Evolutionary conservation across 371 early-diverging fungal species (phyloP).

Genomic region (Neoconidiobolus thromboides): DNA sequence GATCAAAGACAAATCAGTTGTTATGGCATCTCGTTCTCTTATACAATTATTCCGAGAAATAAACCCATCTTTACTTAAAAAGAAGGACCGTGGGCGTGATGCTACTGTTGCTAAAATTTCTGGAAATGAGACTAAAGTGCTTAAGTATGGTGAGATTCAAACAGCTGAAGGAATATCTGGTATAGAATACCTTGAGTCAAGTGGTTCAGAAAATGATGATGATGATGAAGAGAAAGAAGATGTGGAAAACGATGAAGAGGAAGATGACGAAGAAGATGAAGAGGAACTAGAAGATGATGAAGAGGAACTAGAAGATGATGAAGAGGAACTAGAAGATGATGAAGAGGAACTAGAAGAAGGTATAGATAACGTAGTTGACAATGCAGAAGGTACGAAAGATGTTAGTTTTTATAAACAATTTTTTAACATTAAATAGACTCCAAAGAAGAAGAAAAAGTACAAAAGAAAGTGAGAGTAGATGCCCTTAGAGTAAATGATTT

Average conservation of each 20-base stretch:
- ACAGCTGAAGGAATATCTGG: constrained; percentile 55
- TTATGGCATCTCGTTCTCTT: constrained; percentile 78
- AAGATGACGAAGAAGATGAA: constrained; percentile 17
- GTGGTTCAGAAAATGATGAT: constrained; percentile 20
- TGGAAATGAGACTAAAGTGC: constrained; percentile 38
- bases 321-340: constrained; percentile 16
- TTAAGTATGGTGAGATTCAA: constrained; percentile 48
- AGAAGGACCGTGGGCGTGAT: constrained; percentile 50
- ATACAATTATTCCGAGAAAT: constrained; percentile 78
- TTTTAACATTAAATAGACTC: not conserved
- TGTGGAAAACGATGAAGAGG: constrained; percentile 24
- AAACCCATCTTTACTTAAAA: constrained; percentile 77
- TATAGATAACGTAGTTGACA: not conserved
- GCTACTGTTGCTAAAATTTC: constrained; percentile 41
- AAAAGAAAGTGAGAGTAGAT: not conserved
- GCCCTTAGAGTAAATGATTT: constrained; percentile 4
- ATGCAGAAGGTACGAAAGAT: not conserved
- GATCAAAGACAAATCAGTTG: constrained; percentile 75
- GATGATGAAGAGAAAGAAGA: constrained; percentile 43
- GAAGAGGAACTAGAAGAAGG: constrained; percentile 9
- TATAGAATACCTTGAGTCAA: constrained; percentile 33
- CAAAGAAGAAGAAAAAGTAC: not conserved
- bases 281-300: constrained; percentile 17
- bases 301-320: constrained; percentile 26
- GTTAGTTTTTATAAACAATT: no score